phyloP scores from a whole-genome alignment of 768 basidiomycete genomes.

The Mycena olivaceomarginata region DNA sequence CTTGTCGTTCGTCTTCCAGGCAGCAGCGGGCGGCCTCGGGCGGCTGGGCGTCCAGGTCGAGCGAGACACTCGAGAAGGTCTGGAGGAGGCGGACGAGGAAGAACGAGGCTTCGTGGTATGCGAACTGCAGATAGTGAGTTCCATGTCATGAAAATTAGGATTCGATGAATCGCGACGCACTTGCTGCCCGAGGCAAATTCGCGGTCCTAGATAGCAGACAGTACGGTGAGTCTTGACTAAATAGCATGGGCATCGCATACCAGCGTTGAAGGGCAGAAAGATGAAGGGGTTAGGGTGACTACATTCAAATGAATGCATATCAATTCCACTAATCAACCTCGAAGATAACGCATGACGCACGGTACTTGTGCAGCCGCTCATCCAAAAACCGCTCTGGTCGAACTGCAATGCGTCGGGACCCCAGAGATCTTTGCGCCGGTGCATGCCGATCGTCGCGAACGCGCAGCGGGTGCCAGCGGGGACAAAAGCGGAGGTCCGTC shows the following conservation, averaged over 20 bases:
- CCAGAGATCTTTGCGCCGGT: conserved; percentile 78
- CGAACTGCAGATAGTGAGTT: conserved; percentile 63
- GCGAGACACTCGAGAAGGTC: conserved; percentile 65
- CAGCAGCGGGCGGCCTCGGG: conserved; percentile 61
- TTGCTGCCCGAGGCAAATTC: conserved; percentile 73
- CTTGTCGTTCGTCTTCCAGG: conserved; percentile 60
- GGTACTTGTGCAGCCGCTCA: conserved; percentile 72
- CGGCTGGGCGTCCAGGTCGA: conserved; percentile 68
- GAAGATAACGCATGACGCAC: conserved; percentile 67
- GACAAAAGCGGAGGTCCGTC: conserved; percentile 62
- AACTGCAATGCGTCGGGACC: conserved; percentile 80
- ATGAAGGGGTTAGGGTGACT: conserved; percentile 53
- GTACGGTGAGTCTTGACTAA: no score
- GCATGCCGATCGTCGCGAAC: conserved; percentile 73
- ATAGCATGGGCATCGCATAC: no score
- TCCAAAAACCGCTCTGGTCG: conserved; percentile 82
- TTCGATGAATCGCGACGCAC: conserved; percentile 44
- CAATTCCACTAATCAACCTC: no score
- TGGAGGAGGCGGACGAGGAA: conserved; percentile 78
- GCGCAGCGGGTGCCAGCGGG: conserved; percentile 59
- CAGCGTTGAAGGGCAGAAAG: conserved; percentile 73
- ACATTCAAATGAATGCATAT: background rate
- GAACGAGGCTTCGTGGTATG: conserved; percentile 80
- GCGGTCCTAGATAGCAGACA: conserved; percentile 46
- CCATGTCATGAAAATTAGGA: background rate